Evolutionary conservation across 78 protist species (phyloP), one percentile per base, ranked within the genome.

Genomic region (Dictyostelium citrinum): DNA sequence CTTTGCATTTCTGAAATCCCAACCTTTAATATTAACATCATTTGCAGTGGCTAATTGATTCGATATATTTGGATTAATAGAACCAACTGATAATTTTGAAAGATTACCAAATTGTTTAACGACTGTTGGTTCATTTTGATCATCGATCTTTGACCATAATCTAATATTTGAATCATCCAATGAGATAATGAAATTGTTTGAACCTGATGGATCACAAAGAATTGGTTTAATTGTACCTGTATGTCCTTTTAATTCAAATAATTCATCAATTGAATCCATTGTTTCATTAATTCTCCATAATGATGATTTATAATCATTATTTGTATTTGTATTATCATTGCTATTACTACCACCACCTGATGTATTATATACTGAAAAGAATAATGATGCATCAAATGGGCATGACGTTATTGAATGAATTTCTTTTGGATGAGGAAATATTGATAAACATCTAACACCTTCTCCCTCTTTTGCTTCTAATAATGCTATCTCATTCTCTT

Each of bases 181-280:
- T 20, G 95, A 79, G 2, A 91, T 33, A 14, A 91, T 58, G 64
- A 78, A 91, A 31, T 91, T 77, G 29, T 49, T 76, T 49, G 91
- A 45, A n/a, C 71, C 91, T n/a, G 95, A 91, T 41, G 95, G 95
- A 61, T 91, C 95, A 68, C 95, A 91, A 12, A 91, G 6, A 1
- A 91, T 84, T 37, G 85, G 90, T 82, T 81, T 78, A 16, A 91
- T 81, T 49, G 49, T 43, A 24, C 95, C 91, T 51, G 60, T 35
- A 29, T 91, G 92, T n/a, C 84, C 95, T 51, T 91, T 80, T 6
- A 79, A 22, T 60, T 84, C 91, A 37, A 41, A 79, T 12, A 83
- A 7, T 77, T 91, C 95, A 20, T 24, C 7, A 10, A 91, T n/a
- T n/a, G 58, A 49, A 49, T 51, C 78, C n/a, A 82, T 75, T 11